Conservation (phyloP, 805 yeast genomes). For the Saturnispora halmiae region DNA sequence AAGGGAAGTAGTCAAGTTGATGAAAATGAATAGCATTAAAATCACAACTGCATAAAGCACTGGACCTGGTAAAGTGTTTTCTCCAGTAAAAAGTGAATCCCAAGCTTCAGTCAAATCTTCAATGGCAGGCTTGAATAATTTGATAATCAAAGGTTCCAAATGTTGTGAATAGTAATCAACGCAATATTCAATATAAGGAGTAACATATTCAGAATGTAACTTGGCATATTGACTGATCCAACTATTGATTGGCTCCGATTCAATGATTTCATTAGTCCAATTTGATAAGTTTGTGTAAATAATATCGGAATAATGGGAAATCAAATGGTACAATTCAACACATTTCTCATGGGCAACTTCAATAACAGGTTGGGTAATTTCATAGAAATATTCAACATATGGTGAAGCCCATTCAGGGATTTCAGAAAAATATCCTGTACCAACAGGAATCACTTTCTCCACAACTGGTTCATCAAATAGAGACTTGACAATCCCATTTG, state of each 20-base stretch:
- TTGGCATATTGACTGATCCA: neutral
- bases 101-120: slow-evolving; percentile 3
- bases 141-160: neutral
- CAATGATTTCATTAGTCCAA: slow-evolving; percentile 11
- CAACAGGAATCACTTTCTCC: slow-evolving; percentile 1
- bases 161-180: neutral
- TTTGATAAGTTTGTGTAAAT: slow-evolving; percentile 10
- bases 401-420: neutral
- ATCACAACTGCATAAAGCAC: slow-evolving; percentile 4
- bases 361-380: slow-evolving; percentile 7
- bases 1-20: slow-evolving; percentile 7
- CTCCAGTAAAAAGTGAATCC: slow-evolving; percentile 1
- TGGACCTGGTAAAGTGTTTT: slow-evolving; percentile 5
- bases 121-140: slow-evolving; percentile 1
- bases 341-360: neutral
- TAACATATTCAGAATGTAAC: neutral
- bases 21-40: slow-evolving; percentile 10
- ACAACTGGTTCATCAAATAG: slow-evolving; percentile 4
- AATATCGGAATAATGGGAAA: slow-evolving; percentile 1
- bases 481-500: neutral
- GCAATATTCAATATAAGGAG: slow-evolving; percentile 1
- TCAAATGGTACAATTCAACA: neutral
- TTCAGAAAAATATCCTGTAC: too few species aligned
- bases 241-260: slow-evolving; percentile 4
- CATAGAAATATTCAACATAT: neutral